These are phyloP conservation scores for Sarocladium kiliense DNA, from an alignment of 2,329 filamentous ascomycete genomes.

Conservation along the genomic window DNA sequence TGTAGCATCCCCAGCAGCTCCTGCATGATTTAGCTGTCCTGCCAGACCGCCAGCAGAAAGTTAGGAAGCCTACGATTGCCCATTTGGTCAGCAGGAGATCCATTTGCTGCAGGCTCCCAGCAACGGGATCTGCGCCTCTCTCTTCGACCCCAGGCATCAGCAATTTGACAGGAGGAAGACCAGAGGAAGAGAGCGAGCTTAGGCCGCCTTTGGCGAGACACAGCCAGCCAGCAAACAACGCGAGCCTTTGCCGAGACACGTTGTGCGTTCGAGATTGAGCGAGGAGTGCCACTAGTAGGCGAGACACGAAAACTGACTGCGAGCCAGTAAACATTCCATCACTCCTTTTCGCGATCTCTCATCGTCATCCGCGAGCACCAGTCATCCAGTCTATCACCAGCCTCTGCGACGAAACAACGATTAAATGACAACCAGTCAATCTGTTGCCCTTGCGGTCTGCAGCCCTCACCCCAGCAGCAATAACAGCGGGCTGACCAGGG, in stretches of 20 bases:
- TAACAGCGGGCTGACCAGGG: slow-evolving; percentile 5
- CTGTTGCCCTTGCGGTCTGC: slow-evolving; percentile 1
- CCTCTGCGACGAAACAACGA: slow-evolving; percentile 1
- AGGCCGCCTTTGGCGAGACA: neutral
- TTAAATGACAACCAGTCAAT: slow-evolving; percentile 8
- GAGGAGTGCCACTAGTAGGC: neutral
- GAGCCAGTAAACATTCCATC: neutral
- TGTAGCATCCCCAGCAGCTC: neutral
- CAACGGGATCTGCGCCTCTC: neutral
- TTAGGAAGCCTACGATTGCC: neutral
- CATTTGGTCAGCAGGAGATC: neutral
- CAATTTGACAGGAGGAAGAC: neutral
- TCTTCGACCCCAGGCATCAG: neutral
- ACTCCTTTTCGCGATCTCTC: neutral
- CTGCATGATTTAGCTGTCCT: neutral
- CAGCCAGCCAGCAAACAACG: neutral
- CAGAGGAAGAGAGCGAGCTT: neutral
- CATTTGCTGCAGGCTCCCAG: neutral
- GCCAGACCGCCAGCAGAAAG: neutral
- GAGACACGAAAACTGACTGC: neutral
- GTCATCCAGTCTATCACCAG: neutral
- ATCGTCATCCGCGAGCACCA: neutral
- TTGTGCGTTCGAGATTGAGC: neutral
- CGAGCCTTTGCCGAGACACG: neutral
- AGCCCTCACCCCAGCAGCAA: neutral